Evolutionary conservation across 805 yeast species (phyloP).

Genomic region (Candida fluviatilis): DNA sequence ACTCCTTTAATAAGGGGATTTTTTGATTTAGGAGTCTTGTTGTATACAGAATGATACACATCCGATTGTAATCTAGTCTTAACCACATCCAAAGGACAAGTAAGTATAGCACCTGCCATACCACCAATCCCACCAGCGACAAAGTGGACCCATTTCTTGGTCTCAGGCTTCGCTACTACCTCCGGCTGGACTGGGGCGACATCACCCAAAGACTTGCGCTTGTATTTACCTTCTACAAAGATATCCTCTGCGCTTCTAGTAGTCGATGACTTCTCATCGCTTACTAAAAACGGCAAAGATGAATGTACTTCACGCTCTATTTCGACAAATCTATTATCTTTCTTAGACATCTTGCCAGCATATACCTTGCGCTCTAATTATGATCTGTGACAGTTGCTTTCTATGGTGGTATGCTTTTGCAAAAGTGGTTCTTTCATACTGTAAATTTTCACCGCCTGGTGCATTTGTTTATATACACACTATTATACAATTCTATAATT

Average conservation of each 20-base stretch:
- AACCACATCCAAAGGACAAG: constrained; percentile 95
- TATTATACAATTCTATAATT: constrained; percentile 2
- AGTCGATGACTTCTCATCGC: constrained; percentile 68
- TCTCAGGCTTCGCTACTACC: constrained; percentile 12
- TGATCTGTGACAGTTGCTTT: no score
- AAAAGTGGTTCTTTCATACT: no score
- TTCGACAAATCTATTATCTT: background rate
- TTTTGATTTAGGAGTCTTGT: constrained; percentile 38
- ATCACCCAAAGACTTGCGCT: background rate
- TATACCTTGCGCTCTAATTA: no score
- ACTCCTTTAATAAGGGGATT: constrained; percentile 43
- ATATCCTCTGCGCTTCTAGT: constrained; percentile 35
- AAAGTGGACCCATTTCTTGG: constrained; percentile 62
- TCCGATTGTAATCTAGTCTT: constrained; percentile 94
- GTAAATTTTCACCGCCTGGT: no score
- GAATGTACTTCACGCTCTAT: constrained; percentile 53
- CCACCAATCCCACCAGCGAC: constrained; percentile 96
- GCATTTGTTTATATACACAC: constrained; percentile 1
- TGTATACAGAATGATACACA: constrained; percentile 60
- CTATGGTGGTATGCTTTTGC: no score
- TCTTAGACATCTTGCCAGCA: background rate
- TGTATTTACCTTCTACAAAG: constrained; percentile 8
- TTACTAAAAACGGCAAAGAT: constrained; percentile 59
- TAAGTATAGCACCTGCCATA: constrained; percentile 93
- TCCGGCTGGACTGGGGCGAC: background rate